A percentile compares a stretch with the other conserved stretches of the same genome.
Conservation (phyloP, 257 asterid species). For the Solanum appendiculatum region DNA sequence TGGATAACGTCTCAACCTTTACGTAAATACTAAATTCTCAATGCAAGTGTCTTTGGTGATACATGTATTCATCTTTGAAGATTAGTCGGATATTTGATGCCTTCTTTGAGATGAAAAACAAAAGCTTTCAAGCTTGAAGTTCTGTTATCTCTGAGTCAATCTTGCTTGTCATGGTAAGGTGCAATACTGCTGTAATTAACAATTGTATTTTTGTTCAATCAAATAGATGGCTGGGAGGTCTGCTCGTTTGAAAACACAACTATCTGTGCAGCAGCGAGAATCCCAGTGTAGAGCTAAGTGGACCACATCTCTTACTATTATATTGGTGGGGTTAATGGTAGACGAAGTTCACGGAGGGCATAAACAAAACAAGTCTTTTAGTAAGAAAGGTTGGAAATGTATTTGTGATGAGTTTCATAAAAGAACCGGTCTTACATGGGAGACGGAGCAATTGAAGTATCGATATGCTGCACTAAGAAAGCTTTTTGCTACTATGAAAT, state of each 20-base stretch:
- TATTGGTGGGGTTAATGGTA: constrained; percentile 54
- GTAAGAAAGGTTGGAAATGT: constrained; percentile 69
- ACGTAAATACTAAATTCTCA: neutral
- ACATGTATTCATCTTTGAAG: neutral
- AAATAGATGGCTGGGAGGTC: constrained; percentile 56
- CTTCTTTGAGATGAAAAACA: neutral
- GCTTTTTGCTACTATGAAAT: constrained; percentile 35
- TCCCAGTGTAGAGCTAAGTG: constrained; percentile 74
- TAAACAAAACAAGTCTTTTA: constrained; percentile 46
- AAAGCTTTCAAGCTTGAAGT: neutral
- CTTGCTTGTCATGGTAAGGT: neutral
- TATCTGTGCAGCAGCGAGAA: constrained; percentile 32
- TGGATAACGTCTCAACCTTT: neutral
- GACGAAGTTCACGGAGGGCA: constrained; percentile 56
- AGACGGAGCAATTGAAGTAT: constrained; percentile 63
- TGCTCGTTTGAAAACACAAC: constrained; percentile 43
- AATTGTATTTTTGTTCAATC: neutral
- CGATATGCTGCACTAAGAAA: constrained; percentile 58
- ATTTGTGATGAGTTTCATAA: constrained; percentile 58
- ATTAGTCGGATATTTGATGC: neutral
- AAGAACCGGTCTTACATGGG: constrained; percentile 70
- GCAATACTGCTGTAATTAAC: neutral
- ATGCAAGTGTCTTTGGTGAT: neutral
- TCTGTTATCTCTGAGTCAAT: neutral
- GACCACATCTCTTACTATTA: constrained; percentile 53